These are phyloP conservation scores for Plantago lanceolata DNA, from an alignment of 305 asterid species.

Conservation along the genomic window DNA sequence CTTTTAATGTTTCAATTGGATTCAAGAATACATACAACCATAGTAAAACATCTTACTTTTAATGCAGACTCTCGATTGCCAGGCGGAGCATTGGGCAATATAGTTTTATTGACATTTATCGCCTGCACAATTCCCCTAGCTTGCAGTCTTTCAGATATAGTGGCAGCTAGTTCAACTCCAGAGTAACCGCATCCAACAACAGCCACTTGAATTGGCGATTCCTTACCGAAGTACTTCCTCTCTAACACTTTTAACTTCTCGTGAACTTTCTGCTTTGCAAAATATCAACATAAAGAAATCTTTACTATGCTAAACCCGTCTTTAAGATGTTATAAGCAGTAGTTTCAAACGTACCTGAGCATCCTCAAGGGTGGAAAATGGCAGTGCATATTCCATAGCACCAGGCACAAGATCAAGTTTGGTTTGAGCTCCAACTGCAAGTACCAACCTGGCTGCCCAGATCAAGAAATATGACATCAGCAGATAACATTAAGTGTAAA, in stretches of 20 bases:
- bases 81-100: conserved; percentile 75
- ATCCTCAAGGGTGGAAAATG: conserved; percentile 91
- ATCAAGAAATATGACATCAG: conserved; percentile 37
- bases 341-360: conserved; percentile 60
- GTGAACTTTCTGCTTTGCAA: conserved; percentile 62
- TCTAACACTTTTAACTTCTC: conserved; percentile 62
- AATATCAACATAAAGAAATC: conserved; percentile 18
- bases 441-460: conserved; percentile 98
- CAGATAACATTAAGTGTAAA: conserved; percentile 15
- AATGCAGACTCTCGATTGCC: conserved; percentile 87
- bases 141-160: conserved; percentile 80
- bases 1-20: neutral
- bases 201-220: conserved; percentile 64
- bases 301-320: conserved; percentile 12
- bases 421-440: conserved; percentile 91
- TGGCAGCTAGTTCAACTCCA: conserved; percentile 92
- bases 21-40: neutral
- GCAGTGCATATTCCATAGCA: conserved; percentile 72
- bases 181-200: conserved; percentile 96
- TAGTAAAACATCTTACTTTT: conserved; percentile 45
- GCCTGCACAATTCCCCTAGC: conserved; percentile 70
- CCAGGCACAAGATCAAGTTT: conserved; percentile 88
- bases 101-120: conserved; percentile 61
- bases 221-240: conserved; percentile 61
- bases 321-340: conserved; percentile 12